Percentiles rank a stretch among this genome's conserved stretches.
These are phyloP conservation scores for Pseudomonodictys pantanalensis DNA, from an alignment of 495 filamentous ascomycete species.

Conservation along the genomic window DNA sequence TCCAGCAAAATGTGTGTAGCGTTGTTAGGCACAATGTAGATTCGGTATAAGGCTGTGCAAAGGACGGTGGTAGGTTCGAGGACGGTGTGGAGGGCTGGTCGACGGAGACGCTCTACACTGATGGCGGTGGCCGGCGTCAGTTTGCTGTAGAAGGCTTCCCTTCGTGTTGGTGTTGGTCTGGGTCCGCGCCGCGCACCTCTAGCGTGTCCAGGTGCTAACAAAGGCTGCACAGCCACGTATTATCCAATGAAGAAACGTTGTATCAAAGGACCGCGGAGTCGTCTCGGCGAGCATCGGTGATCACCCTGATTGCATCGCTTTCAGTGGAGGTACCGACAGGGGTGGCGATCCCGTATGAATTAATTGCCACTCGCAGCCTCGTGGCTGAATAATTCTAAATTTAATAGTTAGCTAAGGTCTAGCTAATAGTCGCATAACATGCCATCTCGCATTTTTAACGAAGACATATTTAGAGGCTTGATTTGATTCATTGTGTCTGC, in stretches of 20 bases:
- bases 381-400: background rate
- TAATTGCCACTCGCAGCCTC: background rate
- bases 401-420: too few relatives aligned
- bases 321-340: background rate
- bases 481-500: too few relatives aligned
- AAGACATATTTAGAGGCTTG: too few relatives aligned
- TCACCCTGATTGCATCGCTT: background rate
- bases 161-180: too few relatives aligned
- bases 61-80: constrained; percentile 15
- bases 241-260: background rate
- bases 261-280: background rate
- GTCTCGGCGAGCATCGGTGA: background rate
- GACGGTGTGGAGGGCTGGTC: constrained; percentile 2
- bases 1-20: background rate
- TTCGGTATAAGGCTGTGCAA: constrained; percentile 8
- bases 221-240: background rate
- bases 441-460: too few relatives aligned
- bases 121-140: background rate
- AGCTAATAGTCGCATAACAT: too few relatives aligned
- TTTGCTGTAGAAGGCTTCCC: background rate
- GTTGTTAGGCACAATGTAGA: constrained; percentile 4
- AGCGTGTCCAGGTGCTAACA: background rate
- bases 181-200: too few relatives aligned
- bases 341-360: background rate
- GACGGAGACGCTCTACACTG: background rate